Evolutionary conservation across 129 eudicot genomes (phyloP), one percentile per base, ranked within the genome.

Genomic region (Apium graveolens): DNA sequence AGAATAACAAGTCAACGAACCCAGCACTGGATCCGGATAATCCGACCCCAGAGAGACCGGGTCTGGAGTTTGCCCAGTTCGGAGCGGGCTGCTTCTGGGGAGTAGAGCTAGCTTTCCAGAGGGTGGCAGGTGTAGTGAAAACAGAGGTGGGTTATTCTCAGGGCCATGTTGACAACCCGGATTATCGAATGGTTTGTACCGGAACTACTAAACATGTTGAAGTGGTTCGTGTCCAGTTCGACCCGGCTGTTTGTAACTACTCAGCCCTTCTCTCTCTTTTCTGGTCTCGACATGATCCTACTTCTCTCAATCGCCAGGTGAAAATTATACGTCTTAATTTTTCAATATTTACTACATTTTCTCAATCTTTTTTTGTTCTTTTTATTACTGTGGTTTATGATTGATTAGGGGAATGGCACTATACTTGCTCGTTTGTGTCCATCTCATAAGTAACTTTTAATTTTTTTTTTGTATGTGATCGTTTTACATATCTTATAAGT

Each of bases 21-120:
- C 97, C 93, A 42, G 96, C 96, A 7, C 46, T 74, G 39, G 78
- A 83, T 38, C 88, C 96, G 65, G 97, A 92, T 82, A 76, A 71
- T 35, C 92, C 89, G 60, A 37, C 60, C 42, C 96, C 96, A 55
- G 78, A 37, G 10, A 81, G 83, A 18, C 83, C 92, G 85, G 90
- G 88, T 68, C 83, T 84, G 73, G 88, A 87, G 71, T 66, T 93
- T 21, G 98, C 98, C 66, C 90, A 93, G 73, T 90, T 93, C 68
- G 98, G 83, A 6, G 98, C 98, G 18, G 98, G 97, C 24, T 93
- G 98, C 83, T 93, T 93, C 79, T 93, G 97, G 98, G 86, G 98
- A 7, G 92, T 93, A 27, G 98, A 93, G 80, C 83, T 90, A 17
- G 89, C 98, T 0, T 93, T 85, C 81, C 98, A 93, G 89, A 83